Conservation (phyloP, 2,329 filamentous ascomycete genomes). For the Colletotrichum sidae region DNA sequence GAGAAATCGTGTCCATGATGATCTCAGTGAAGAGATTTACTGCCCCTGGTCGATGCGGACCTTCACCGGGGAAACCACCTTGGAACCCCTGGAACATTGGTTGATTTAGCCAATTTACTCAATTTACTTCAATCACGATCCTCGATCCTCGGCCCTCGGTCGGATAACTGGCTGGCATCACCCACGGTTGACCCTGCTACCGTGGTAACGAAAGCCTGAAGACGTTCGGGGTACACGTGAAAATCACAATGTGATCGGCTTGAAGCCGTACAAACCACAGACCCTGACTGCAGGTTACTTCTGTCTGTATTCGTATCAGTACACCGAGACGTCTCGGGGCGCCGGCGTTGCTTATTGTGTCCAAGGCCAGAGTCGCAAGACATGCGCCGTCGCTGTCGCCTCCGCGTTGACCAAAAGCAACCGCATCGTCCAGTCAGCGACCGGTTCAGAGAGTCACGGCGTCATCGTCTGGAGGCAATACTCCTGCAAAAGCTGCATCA, state of each 20-base stretch:
- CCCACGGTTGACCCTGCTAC: constrained; percentile 9
- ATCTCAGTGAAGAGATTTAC: background rate
- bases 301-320: background rate
- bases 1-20: constrained; percentile 1
- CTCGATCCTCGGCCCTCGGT: constrained; percentile 24
- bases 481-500: background rate
- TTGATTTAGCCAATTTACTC: constrained; percentile 9
- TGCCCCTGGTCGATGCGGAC: background rate
- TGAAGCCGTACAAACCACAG: too few relatives aligned
- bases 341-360: constrained; percentile 19
- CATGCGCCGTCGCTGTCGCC: constrained; percentile 5
- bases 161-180: constrained; percentile 21
- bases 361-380: constrained; percentile 12
- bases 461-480: background rate
- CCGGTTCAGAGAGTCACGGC: background rate
- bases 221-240: too few relatives aligned
- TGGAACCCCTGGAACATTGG: constrained; percentile 21
- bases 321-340: constrained; percentile 12
- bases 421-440: constrained; percentile 18
- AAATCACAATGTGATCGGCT: too few relatives aligned
- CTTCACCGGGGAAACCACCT: background rate
- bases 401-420: constrained; percentile 28
- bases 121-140: constrained; percentile 8
- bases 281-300: too few relatives aligned
- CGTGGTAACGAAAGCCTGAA: constrained; percentile 1